These are phyloP conservation scores for Ilex asprella DNA, from an alignment of 257 asterid species.

Conservation along the genomic window DNA sequence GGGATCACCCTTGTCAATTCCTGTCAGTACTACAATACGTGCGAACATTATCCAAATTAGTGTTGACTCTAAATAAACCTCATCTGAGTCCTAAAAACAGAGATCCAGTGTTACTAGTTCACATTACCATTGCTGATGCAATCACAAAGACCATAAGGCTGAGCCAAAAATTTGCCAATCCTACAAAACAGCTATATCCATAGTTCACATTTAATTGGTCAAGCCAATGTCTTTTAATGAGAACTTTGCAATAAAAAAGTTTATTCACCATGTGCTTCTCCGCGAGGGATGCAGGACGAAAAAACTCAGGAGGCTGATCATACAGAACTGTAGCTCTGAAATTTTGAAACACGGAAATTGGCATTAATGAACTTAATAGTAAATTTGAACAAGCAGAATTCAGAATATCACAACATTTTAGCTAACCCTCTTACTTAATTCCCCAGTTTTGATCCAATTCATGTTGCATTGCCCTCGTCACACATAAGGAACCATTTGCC, in stretches of 20 bases:
- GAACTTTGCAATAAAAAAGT: conserved; percentile 7
- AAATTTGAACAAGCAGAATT: conserved; percentile 6
- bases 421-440: conserved; percentile 49
- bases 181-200: conserved; percentile 73
- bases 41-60: conserved; percentile 9
- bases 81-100: conserved; percentile 6
- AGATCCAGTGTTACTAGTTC: conserved; percentile 11
- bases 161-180: conserved; percentile 50
- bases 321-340: conserved; percentile 83
- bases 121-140: conserved; percentile 69
- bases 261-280: conserved; percentile 76
- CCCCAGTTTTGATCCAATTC: conserved; percentile 96
- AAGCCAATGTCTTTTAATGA: conserved; percentile 20
- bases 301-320: conserved; percentile 96
- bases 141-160: conserved; percentile 57
- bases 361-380: conserved; percentile 4
- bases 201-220: conserved; percentile 16
- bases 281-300: conserved; percentile 63
- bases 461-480: conserved; percentile 95
- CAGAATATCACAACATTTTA: conserved; percentile 2
- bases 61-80: conserved; percentile 8
- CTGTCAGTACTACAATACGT: conserved; percentile 14
- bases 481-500: conserved; percentile 94
- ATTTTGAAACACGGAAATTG: conserved; percentile 12
- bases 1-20: conserved; percentile 28